Evolutionary conservation across 768 basidiomycete genomes (phyloP), one percentile per base, ranked within the genome.

Genomic region (Crepidotus variabilis): DNA sequence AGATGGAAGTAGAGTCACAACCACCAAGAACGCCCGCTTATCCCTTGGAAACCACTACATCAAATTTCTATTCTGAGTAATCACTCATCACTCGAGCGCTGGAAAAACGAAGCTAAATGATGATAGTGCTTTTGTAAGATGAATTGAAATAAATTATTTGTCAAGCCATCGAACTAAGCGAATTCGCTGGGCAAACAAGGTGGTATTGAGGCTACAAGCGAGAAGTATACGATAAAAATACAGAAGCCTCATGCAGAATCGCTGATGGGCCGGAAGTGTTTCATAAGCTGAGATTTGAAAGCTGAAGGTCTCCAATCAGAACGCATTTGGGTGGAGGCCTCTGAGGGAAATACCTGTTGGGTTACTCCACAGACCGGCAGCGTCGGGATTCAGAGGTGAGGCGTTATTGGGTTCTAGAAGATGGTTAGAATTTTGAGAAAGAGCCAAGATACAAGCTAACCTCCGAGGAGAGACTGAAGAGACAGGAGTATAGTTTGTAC

Each of bases 401-500:
- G 88, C 89, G 67, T 94, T 95, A 77, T 96, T 95, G 23, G 93
- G 94, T 71, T 96, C 93, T 92, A 63, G 33, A 49, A 24, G 50
- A 52, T 20, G 52, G 50, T 65, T 52, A 57, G 34, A 34, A 53
- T 39, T 14, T 21, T 6, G 13, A 28, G 8, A 20, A 13, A 28
- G 23, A 23, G 34, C 36, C 5, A 47, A n/a, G 23, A 24, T 35
- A 8, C 13, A 32, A n/a, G 71, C 82, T 36, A 63, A 92, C 92
- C 92, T 63, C 93, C 93, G 48, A 96, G 79, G 35, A 96, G 74
- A 9, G 89, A 92, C 66, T 96, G 94, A 55, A 96, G 71, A 11
- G 93, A 94, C 8, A 95, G 74, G 18, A 96, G 80, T 43, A 96
- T 89, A 0, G 92, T 94, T 61, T 93, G 90, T 34, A 94, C 93